Evolutionary conservation across 345 rosid genomes (phyloP), one percentile per base, ranked within the genome.

Genomic region (Bruguiera gymnorhiza): DNA sequence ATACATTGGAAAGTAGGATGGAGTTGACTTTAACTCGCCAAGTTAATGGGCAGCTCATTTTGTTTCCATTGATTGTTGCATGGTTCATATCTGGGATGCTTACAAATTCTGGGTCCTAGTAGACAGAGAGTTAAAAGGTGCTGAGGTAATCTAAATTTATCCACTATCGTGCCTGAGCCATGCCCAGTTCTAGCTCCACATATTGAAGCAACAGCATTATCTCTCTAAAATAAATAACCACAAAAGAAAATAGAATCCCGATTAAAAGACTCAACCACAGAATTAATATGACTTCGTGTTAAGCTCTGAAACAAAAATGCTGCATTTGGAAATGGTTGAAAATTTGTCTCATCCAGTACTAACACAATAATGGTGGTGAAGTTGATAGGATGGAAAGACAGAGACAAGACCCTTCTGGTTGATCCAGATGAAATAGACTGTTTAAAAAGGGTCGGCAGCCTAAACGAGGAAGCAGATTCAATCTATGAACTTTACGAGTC

Each of bases 311-410:
- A 46, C 31, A 7, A 32, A 62, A 31, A 31, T 10, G 43, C 18
- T 46, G 26, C 23, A 55, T 21, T 19, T 43, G 51, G 64, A 50
- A 5, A 5, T 43, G 13, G n/a, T 31, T 46, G 53, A 24, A 37
- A n/a, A 8, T 32, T 26, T 37, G 26, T 62, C 54, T 39, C 43
- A 19, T 11, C 30, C 48, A 70, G 43, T 18, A 31, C 78, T 84
- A 63, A 85, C 73, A 71, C 56, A 46, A 36, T 32, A 65, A 50
- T 75, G 71, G 31, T 67, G 64, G 66, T 82, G 78, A 80, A 95
- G 99, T 58, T 95, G 74, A 95, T 92, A 85, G 98, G 97, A 69
- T 90, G 97, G 98, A 96, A 96, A 79, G 99, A 89, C 60, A 88
- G 78, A 73, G 97, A 92, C 73, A 92, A 79, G 84, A 96, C 87